Percentiles rank a stretch among this genome's conserved stretches.
Evolutionary conservation across 2,329 filamentous ascomycete genomes (phyloP).

Genomic region (Curvularia spicifera): DNA sequence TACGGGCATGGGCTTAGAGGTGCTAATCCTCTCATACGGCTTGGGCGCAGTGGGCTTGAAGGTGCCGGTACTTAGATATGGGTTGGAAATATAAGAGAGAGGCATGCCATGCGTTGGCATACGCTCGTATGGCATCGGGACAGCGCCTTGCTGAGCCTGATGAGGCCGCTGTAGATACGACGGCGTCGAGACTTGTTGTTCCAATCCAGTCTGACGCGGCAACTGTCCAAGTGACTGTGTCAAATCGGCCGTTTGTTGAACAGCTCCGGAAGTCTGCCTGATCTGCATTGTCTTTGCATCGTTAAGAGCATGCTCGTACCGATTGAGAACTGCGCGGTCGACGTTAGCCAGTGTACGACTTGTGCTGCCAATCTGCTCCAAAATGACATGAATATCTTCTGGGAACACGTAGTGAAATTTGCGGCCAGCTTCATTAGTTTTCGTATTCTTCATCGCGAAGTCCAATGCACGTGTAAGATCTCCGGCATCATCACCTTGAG

Average conservation of each 20-base stretch:
- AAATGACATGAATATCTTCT: slow-evolving; percentile 27
- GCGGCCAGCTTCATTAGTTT: slow-evolving; percentile 5
- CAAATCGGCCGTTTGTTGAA: neutral
- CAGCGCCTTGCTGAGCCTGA: no score
- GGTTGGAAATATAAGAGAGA: no score
- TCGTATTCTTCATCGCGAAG: slow-evolving; percentile 19
- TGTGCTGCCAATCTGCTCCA: slow-evolving; percentile 17
- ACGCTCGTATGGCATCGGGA: no score
- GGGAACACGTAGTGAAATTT: slow-evolving; percentile 24
- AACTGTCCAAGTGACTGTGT: neutral
- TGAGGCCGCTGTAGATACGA: no score
- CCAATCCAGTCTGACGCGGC: neutral
- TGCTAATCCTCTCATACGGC: no score
- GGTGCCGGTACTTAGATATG: no score
- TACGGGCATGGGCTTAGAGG: no score
- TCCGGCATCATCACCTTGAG: slow-evolving; percentile 26
- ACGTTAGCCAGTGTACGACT: neutral
- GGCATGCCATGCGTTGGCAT: no score
- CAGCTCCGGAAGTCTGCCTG: neutral
- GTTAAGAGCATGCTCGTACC: neutral
- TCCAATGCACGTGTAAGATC: slow-evolving; percentile 37
- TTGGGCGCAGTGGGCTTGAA: no score
- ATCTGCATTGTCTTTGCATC: neutral
- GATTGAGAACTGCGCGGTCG: slow-evolving; percentile 8
- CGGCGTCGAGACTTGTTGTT: neutral